Percentiles rank a stretch among this genome's conserved stretches.
phyloP scores from a whole-genome alignment of 2,329 filamentous ascomycete genomes.

The Ophiostoma sp. region DNA sequence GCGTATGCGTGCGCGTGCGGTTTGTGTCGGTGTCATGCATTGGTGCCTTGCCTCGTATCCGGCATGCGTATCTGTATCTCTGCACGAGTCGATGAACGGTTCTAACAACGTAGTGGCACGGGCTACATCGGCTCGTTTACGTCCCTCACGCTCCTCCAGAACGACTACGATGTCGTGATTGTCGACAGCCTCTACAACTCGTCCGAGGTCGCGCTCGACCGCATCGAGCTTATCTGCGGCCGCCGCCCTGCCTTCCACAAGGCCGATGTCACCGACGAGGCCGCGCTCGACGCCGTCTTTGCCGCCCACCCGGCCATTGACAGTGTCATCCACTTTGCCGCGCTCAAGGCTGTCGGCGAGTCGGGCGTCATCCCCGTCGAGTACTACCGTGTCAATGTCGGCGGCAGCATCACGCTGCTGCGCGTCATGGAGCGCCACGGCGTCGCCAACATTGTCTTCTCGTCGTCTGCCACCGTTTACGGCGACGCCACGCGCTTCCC shows the following conservation, averaged over 20 bases:
- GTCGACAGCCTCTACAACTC: constrained; percentile 98
- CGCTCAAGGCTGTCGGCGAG: constrained; percentile 96
- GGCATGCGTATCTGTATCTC: no score
- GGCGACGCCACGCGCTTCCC: constrained; percentile 93
- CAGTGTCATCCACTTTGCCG: constrained; percentile 98
- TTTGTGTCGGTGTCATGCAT: neutral
- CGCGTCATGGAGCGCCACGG: constrained; percentile 82
- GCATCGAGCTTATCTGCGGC: constrained; percentile 88
- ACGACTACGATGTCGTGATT: constrained; percentile 94
- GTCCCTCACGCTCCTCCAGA: constrained; percentile 80
- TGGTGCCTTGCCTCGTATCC: neutral
- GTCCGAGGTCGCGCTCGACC: constrained; percentile 81
- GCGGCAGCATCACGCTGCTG: constrained; percentile 82
- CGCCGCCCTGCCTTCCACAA: constrained; percentile 82
- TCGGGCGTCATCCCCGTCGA: constrained; percentile 89
- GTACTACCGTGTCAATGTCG: constrained; percentile 97
- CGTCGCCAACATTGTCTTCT: constrained; percentile 97
- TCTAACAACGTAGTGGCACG: constrained; percentile 63
- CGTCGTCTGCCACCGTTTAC: constrained; percentile 95
- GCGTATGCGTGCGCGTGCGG: neutral
- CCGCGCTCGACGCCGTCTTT: constrained; percentile 79
- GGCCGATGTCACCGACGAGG: constrained; percentile 81
- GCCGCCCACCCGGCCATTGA: constrained; percentile 85
- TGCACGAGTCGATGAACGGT: no score
- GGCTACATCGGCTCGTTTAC: constrained; percentile 99